Base-by-base conservation (phyloP, 805 yeast species). In the Kregervanrija fluxuum region DNA sequence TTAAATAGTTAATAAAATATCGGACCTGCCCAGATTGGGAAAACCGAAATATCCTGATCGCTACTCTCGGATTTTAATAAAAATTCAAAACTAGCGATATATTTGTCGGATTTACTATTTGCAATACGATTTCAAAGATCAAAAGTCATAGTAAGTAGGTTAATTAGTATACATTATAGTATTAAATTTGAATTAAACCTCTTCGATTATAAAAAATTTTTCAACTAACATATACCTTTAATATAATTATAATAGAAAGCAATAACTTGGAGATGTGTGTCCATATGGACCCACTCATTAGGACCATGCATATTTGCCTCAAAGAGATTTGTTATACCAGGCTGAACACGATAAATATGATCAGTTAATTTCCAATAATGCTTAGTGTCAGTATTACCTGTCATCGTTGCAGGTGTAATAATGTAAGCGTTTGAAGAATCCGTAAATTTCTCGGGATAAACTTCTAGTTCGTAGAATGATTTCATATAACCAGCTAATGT, bases 361-460 rank as follows among this genome's bases (percentile, higher is more conserved):
- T 68, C 60, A 2, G 83, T 74, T 53, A 84, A 64, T 37, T 63
- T 57, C 88, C 87, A 81, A 61, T 80, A 84, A 54, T 74, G 69
- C 46, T 69, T 66, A 5, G 89, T 82, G 56, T 84, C 90, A 3
- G 90, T 83, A 61, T 82, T 82, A 10, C 82, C 88, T 3, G 84
- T 69, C 73, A 79, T 74, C 34, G 82, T 59, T 16, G 75, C 66
- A 2, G 89, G 86, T 3, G 82, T 69, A n/a, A 77, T 70, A 31
- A 74, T 57, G 28, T 55, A 45, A 1, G 12, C 16, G n/a, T 34
- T 34, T 6, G 38, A 37, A 8, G 43, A 13, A 43, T 41, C 39
- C 8, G 32, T 38, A 37, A 56, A 55, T 40, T 43, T 49, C 28
- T 55, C 60, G 9, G 64, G 65, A 35, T 55, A 60, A 10, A 54